phyloP scores from a whole-genome alignment of 2,329 filamentous ascomycete genomes.

The Cladophialophora exuberans region DNA sequence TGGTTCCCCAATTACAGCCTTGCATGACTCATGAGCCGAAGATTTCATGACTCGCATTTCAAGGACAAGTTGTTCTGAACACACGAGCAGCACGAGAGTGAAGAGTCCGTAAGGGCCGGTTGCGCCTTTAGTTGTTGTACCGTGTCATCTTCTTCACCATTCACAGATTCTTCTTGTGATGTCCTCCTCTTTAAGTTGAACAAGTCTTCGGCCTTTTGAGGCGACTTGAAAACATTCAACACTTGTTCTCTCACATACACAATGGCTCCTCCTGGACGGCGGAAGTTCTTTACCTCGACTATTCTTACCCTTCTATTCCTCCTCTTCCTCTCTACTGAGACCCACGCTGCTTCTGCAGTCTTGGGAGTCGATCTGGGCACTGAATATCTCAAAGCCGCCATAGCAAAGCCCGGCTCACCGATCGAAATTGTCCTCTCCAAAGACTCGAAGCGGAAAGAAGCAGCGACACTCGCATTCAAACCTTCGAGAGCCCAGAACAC shows the following conservation, averaged over 20 bases:
- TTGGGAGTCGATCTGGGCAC: slow-evolving; percentile 93
- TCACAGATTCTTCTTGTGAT: slow-evolving; percentile 18
- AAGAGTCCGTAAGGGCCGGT: not conserved
- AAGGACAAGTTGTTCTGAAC: slow-evolving; percentile 15
- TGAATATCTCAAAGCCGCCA: slow-evolving; percentile 92
- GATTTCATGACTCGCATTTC: slow-evolving; percentile 11
- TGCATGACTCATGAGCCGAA: not conserved
- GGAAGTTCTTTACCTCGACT: slow-evolving; percentile 46
- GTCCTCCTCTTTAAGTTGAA: slow-evolving; percentile 2
- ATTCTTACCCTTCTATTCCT: slow-evolving; percentile 56
- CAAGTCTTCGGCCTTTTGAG: not conserved
- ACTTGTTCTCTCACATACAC: slow-evolving; percentile 15
- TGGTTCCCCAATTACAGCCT: no score
- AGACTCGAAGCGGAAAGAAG: slow-evolving; percentile 95
- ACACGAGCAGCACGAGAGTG: slow-evolving; percentile 7
- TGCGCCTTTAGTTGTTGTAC: not conserved
- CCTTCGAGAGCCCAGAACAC: slow-evolving; percentile 69
- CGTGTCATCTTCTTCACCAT: not conserved
- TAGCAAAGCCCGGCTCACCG: slow-evolving; percentile 95
- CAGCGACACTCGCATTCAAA: slow-evolving; percentile 90
- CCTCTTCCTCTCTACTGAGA: slow-evolving; percentile 57
- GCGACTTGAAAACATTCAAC: not conserved
- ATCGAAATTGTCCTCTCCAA: slow-evolving; percentile 98
- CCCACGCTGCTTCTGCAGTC: slow-evolving; percentile 72
- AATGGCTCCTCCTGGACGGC: slow-evolving; percentile 52